Percentiles rank a stretch among this genome's conserved stretches.
Evolutionary conservation across 352 stramenopile genomes (phyloP).

Genomic region (Phytophthora sp.): DNA sequence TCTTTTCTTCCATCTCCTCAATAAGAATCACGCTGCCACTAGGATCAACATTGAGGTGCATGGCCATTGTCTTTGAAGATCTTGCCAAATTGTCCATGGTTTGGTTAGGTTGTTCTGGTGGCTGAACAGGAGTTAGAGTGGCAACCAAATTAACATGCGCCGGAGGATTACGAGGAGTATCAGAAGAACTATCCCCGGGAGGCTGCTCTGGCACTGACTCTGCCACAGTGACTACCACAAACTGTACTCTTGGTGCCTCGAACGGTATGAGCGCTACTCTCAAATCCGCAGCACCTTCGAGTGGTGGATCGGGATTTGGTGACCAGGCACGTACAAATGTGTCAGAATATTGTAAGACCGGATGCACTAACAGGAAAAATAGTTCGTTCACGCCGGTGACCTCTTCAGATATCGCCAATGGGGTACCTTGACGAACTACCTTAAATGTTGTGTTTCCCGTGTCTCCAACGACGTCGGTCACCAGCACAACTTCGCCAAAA

Average conservation of each 20-base stretch:
- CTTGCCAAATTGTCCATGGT: constrained; percentile 19
- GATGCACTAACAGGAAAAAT: constrained; percentile 53
- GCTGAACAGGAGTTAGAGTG: constrained; percentile 45
- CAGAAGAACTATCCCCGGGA: constrained; percentile 28
- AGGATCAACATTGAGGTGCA: constrained; percentile 44
- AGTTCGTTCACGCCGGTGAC: constrained; percentile 16
- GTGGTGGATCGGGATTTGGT: constrained; percentile 21
- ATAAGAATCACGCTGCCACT: constrained; percentile 55
- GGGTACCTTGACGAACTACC: constrained; percentile 34
- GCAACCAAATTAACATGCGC: constrained; percentile 31
- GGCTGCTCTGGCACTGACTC: constrained; percentile 13
- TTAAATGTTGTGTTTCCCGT: constrained; percentile 59
- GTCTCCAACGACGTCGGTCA: constrained; percentile 59
- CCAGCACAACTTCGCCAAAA: constrained; percentile 45
- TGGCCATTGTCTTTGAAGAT: constrained; percentile 19
- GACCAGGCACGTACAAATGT: constrained; percentile 24
- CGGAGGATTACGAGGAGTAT: constrained; percentile 6
- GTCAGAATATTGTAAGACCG: constrained; percentile 32
- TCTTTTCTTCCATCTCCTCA: constrained; percentile 33
- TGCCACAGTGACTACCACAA: constrained; percentile 37
- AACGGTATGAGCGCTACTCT: constrained; percentile 32
- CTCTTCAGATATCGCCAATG: constrained; percentile 58
- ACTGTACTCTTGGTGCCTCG: constrained; percentile 46
- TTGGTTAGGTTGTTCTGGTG: constrained; percentile 11
- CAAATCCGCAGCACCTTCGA: constrained; percentile 10